Evolutionary conservation across 495 filamentous ascomycete species (phyloP), one percentile per base, ranked within the genome.

Genomic region (Eremomyces bilateralis): DNA sequence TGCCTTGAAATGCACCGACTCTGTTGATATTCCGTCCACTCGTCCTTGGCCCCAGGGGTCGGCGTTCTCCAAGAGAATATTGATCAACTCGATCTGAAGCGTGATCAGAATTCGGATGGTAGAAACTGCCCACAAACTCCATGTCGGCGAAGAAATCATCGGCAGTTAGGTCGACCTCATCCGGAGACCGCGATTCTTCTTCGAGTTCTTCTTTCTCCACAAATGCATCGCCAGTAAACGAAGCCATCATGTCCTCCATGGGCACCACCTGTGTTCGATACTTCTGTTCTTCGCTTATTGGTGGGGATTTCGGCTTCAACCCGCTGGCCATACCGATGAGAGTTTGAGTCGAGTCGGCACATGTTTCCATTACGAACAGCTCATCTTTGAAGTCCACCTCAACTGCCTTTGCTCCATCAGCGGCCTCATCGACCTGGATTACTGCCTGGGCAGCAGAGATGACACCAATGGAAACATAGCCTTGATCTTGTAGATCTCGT

Each of bases 321-420:
- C 74, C 83, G 46, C 79, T 81, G 27, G 88, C 50, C 38, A 88
- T 67, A 12, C 63, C 69, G 33, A 90, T 72, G 2, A 99, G 65
- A 0, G 90, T 95, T 46, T 92, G 82, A 0, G 88, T 95, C 6
- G 90, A 95, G 53, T 99, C 90, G 12, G 90, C 88, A 48, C 90
- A 95, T 3, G 82, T 80, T 50, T 99, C 90, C 12, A 99, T 60
- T 16, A 99, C 71, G 19, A 95, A 61, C 1, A 99, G 61, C 47
- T 88, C 77, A 48, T 90, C 80, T 28, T 65, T 67, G 5, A 94
- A 43, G 40, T 92, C 79, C 2, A 92, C 64, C 44, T 88, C 80
- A 6, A 91, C 51, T 22, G 69, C 69, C 37, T 73, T 71, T 8
- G 65, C 68, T 20, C 68, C 62, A 0, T 60, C 57, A 27, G 54